Evolutionary conservation across 768 basidiomycete genomes (phyloP).

Genomic region (Tulasnella calospora): DNA sequence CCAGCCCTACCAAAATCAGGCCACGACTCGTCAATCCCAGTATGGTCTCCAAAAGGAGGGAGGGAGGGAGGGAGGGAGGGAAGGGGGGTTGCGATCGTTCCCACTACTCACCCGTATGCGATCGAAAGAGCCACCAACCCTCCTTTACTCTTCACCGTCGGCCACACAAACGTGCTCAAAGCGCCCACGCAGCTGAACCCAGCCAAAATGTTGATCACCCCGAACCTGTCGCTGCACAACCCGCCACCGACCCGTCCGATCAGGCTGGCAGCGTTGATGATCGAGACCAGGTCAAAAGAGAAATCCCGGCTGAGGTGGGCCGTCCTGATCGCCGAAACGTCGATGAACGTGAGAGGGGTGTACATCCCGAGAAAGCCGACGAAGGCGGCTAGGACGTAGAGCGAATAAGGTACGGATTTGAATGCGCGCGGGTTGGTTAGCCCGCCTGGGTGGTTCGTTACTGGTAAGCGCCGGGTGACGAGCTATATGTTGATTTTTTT

Average conservation of each 20-base stretch:
- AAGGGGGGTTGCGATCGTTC: too few relatives aligned
- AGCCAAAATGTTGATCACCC: constrained; percentile 62
- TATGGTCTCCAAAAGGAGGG: too few relatives aligned
- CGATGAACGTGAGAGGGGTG: constrained; percentile 31
- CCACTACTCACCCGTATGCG: constrained; percentile 53
- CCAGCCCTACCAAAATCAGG: constrained; percentile 38
- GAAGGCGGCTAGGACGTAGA: constrained; percentile 56
- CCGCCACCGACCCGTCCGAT: constrained; percentile 34
- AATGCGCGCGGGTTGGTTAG: constrained; percentile 54
- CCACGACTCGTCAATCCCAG: not conserved
- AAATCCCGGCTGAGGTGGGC: constrained; percentile 21
- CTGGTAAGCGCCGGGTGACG: constrained; percentile 49
- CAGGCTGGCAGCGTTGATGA: constrained; percentile 33
- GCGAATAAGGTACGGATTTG: constrained; percentile 48
- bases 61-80: too few relatives aligned
- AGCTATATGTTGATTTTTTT: constrained; percentile 1
- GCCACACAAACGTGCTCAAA: constrained; percentile 65
- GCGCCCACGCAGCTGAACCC: constrained; percentile 57
- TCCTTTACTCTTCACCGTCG: constrained; percentile 38
- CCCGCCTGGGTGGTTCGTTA: constrained; percentile 50
- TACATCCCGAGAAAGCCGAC: constrained; percentile 52
- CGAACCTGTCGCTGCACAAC: constrained; percentile 37
- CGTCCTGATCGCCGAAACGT: constrained; percentile 13
- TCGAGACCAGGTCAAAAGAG: constrained; percentile 31
- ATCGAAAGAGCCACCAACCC: constrained; percentile 52